Percentiles rank a stretch among this genome's conserved stretches.
Evolutionary conservation across 192 early-diverging fungal genomes (phyloP).

Genomic region (Coemansia aciculifera): DNA sequence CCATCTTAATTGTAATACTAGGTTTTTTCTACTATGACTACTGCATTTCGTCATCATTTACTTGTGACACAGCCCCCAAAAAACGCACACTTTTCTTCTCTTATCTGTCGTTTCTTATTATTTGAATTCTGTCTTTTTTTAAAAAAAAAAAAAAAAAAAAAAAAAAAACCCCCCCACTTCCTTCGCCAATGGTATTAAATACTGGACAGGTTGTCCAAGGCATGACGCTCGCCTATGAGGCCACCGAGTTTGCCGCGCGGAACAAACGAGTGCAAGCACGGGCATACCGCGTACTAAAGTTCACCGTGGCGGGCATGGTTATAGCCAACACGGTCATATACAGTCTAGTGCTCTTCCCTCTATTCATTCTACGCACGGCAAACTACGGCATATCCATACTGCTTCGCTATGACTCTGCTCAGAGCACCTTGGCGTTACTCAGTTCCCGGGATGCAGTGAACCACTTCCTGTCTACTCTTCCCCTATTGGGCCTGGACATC

Average conservation of each 20-base stretch:
- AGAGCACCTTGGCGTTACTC: conserved; percentile 36
- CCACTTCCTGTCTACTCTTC: conserved; percentile 42
- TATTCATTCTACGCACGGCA: conserved; percentile 29
- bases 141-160: no score
- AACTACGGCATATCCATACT: conserved; percentile 23
- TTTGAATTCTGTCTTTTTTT: neutral
- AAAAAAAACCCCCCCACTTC: neutral
- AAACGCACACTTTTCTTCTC: no score
- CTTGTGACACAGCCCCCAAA: no score
- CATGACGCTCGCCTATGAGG: conserved; percentile 38
- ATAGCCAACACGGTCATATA: conserved; percentile 23
- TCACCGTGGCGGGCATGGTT: conserved; percentile 32
- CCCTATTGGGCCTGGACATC: conserved; percentile 44
- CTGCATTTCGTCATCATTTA: no score
- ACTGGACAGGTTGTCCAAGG: conserved; percentile 24
- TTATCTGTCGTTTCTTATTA: neutral
- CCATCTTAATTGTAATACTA: neutral
- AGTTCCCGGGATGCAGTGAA: conserved; percentile 37
- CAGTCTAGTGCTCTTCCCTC: conserved; percentile 33
- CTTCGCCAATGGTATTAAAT: conserved; percentile 27
- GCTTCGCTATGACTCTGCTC: conserved; percentile 33
- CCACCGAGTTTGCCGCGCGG: conserved; percentile 31
- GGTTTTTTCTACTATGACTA: no score
- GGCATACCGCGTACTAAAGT: conserved; percentile 31
- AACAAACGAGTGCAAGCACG: conserved; percentile 37